These are phyloP conservation scores for Pleomassaria siparia DNA, from an alignment of 2,329 filamentous ascomycete species.

Conservation along the genomic window DNA sequence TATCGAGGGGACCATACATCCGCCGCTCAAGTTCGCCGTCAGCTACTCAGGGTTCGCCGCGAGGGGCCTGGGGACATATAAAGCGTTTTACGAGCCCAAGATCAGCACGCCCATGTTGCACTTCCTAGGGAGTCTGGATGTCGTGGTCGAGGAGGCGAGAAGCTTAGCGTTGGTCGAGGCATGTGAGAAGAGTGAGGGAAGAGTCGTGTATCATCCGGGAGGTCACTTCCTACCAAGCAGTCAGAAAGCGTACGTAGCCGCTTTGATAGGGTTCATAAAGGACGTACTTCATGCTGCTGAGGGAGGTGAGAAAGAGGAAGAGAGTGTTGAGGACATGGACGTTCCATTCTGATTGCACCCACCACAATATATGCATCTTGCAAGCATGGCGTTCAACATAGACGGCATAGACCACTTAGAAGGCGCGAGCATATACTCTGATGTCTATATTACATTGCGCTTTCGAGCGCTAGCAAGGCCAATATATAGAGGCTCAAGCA, in stretches of 20 bases:
- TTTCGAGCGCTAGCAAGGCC: conserved; percentile 27
- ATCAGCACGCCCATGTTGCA: conserved; percentile 79
- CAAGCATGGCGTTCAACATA: conserved; percentile 19
- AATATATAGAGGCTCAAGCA: conserved; percentile 23
- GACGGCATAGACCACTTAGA: conserved; percentile 10
- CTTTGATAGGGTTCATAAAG: conserved; percentile 71
- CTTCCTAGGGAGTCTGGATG: conserved; percentile 80
- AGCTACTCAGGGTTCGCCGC: conserved; percentile 78
- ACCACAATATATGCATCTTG: conserved; percentile 3
- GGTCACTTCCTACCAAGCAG: conserved; percentile 84
- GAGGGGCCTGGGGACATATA: conserved; percentile 59
- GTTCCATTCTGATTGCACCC: conserved; percentile 58
- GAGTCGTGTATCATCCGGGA: conserved; percentile 74
- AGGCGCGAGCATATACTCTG: conserved; percentile 5
- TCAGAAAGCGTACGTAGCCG: conserved; percentile 77
- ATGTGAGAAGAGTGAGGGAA: conserved; percentile 56
- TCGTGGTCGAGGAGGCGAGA: conserved; percentile 78
- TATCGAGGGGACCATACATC: conserved; percentile 47
- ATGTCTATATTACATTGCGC: conserved; percentile 42
- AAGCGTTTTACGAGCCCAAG: conserved; percentile 72
- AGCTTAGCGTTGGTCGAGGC: conserved; percentile 68
- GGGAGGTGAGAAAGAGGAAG: conserved; percentile 48
- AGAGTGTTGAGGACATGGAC: conserved; percentile 68
- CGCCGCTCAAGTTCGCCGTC: conserved; percentile 69
- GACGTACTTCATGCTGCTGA: conserved; percentile 49